Evolutionary conservation across 306 rosid species (phyloP).

Genomic region (Potentilla sterilis): DNA sequence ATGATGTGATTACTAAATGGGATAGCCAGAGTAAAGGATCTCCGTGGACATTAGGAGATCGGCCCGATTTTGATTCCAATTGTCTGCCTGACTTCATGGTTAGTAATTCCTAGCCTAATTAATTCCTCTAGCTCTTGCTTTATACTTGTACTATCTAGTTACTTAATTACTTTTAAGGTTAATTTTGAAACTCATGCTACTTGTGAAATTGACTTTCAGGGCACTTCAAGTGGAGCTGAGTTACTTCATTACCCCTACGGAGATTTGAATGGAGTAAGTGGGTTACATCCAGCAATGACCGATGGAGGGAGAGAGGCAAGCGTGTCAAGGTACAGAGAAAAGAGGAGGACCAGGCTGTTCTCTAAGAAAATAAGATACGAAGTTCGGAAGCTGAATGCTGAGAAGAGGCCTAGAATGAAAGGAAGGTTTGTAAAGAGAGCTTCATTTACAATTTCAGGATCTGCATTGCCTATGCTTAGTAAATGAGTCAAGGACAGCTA

Average conservation of each 20-base stretch:
- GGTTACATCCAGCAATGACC: constrained; percentile 34
- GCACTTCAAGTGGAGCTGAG: constrained; percentile 25
- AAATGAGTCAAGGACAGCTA: background rate
- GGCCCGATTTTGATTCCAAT: constrained; percentile 55
- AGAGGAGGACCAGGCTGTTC: constrained; percentile 77
- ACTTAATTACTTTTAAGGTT: background rate
- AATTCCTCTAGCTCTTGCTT: background rate
- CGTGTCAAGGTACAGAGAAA: constrained; percentile 84
- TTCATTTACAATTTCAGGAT: constrained; percentile 43
- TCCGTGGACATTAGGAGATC: constrained; percentile 69
- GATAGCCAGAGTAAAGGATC: constrained; percentile 53
- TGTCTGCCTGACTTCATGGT: constrained; percentile 64
- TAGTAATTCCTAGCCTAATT: background rate
- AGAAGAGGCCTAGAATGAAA: constrained; percentile 96
- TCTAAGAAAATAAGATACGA: constrained; percentile 96
- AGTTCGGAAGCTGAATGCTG: constrained; percentile 92
- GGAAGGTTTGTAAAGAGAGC: constrained; percentile 89
- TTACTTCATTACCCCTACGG: constrained; percentile 32
- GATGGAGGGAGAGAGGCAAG: constrained; percentile 87
- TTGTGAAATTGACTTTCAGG: constrained; percentile 34
- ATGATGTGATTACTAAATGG: constrained; percentile 74
- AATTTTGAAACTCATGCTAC: background rate
- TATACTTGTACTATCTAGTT: background rate
- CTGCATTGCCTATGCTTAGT: constrained; percentile 41
- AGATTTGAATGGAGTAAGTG: constrained; percentile 37